Percentiles rank a stretch among this genome's conserved stretches.
These are phyloP conservation scores for Fusarium sp. DNA, from an alignment of 2,329 filamentous ascomycete genomes.

Conservation along the genomic window DNA sequence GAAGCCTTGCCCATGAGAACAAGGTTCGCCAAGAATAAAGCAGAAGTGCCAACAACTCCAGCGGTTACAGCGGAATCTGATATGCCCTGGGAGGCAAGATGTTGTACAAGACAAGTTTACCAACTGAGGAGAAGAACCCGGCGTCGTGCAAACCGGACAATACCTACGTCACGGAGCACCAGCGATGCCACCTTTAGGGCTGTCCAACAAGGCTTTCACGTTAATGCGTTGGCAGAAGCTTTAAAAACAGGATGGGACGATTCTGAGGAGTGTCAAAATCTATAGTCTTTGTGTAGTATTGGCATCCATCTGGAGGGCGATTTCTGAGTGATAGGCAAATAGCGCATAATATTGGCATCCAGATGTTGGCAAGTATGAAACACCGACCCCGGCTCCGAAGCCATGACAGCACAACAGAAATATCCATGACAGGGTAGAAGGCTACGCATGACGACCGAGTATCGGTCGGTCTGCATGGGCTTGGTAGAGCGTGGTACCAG, in stretches of 20 bases:
- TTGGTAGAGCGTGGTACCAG: constrained; percentile 4
- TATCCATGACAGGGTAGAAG: constrained; percentile 18
- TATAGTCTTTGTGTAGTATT: constrained; percentile 18
- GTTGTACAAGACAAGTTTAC: constrained; percentile 15
- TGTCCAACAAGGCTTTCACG: constrained; percentile 29
- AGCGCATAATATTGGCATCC: constrained; percentile 37
- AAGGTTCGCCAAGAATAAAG: constrained; percentile 2
- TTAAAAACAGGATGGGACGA: constrained; percentile 31
- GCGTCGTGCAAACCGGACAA: constrained; percentile 25
- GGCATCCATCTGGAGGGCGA: neutral
- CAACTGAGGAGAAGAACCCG: constrained; percentile 11
- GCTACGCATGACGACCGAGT: constrained; percentile 30
- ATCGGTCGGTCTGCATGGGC: constrained; percentile 42
- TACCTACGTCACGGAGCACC: constrained; percentile 7
- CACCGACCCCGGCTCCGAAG: constrained; percentile 36
- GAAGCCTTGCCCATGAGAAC: constrained; percentile 1
- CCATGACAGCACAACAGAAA: constrained; percentile 43
- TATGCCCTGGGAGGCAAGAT: constrained; percentile 13
- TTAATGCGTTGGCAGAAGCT: constrained; percentile 29
- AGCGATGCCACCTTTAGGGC: constrained; percentile 23
- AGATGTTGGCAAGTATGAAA: constrained; percentile 29
- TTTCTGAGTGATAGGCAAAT: constrained; percentile 1
- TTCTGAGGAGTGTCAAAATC: constrained; percentile 24
- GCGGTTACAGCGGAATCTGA: constrained; percentile 15
- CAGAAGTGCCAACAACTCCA: constrained; percentile 5